A percentile compares a stretch with the other conserved stretches of the same genome.
These are phyloP conservation scores for Aurantiochytrium sp. DNA, from an alignment of 108 stramenopile species.

Conservation along the genomic window DNA sequence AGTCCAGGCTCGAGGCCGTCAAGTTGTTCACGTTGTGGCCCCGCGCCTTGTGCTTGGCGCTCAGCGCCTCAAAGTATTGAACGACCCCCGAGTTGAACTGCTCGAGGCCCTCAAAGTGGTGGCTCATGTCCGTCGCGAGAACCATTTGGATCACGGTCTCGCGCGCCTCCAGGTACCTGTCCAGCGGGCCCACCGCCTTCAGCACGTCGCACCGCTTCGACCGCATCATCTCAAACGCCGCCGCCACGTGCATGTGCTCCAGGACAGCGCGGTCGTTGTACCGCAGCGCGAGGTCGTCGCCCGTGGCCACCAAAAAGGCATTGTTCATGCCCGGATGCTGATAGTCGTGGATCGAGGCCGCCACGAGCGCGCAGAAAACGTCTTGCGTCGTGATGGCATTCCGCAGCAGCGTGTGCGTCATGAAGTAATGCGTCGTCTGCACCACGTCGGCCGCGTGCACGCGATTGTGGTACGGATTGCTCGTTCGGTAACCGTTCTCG, in stretches of 20 bases:
- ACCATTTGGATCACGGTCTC: constrained; percentile 31
- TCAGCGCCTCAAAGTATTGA: not conserved
- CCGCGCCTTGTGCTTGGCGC: not conserved
- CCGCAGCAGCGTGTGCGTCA: constrained; percentile 19
- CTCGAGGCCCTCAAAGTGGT: constrained; percentile 44
- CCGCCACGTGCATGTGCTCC: constrained; percentile 58
- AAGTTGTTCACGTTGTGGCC: not conserved
- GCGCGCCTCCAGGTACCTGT: constrained; percentile 30
- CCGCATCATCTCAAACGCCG: constrained; percentile 45
- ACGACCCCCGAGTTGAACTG: constrained; percentile 33
- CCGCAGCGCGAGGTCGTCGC: constrained; percentile 33
- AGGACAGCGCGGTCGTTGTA: constrained; percentile 58
- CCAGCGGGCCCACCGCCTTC: constrained; percentile 2
- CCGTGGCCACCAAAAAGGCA: constrained; percentile 42
- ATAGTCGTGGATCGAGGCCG: constrained; percentile 52
- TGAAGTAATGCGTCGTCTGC: constrained; percentile 39
- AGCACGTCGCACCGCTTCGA: constrained; percentile 33
- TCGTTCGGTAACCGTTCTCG: not conserved
- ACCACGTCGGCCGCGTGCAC: constrained; percentile 54
- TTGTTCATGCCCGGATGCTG: constrained; percentile 56
- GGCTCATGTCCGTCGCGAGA: constrained; percentile 45
- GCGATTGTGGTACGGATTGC: constrained; percentile 51
- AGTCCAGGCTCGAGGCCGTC: not conserved
- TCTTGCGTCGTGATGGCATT: constrained; percentile 26
- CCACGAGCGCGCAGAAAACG: constrained; percentile 42